These are phyloP conservation scores for Conidiobolus incongruus DNA, from an alignment of 371 early-diverging fungal species.

Conservation along the genomic window DNA sequence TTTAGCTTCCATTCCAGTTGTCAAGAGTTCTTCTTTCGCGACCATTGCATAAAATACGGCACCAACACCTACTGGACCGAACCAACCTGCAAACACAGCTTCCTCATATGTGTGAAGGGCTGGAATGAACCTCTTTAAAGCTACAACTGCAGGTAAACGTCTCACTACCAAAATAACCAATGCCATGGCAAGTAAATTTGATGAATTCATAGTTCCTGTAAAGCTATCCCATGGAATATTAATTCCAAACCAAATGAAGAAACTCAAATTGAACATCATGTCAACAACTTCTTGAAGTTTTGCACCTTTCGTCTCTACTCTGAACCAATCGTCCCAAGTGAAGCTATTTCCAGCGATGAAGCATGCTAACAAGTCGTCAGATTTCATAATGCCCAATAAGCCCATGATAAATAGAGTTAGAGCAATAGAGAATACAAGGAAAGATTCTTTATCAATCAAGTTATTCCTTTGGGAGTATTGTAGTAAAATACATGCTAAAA, in stretches of 20 bases:
- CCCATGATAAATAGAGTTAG: slow-evolving; percentile 66
- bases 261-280: slow-evolving; percentile 17
- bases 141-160: slow-evolving; percentile 52
- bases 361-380: slow-evolving; percentile 72
- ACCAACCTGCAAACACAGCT: slow-evolving; percentile 86
- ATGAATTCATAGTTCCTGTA: slow-evolving; percentile 24
- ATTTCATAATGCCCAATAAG: slow-evolving; percentile 39
- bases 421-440: slow-evolving; percentile 62
- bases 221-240: slow-evolving; percentile 54
- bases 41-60: slow-evolving; percentile 58
- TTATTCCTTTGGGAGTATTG: slow-evolving; percentile 34
- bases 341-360: slow-evolving; percentile 79
- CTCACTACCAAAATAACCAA: slow-evolving; percentile 56
- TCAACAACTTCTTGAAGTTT: not conserved
- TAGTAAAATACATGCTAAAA: slow-evolving; percentile 37
- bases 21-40: slow-evolving; percentile 17
- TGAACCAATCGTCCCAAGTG: slow-evolving; percentile 80
- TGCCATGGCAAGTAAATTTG: slow-evolving; percentile 28
- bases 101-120: slow-evolving; percentile 51
- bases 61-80: slow-evolving; percentile 88
- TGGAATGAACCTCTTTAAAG: slow-evolving; percentile 38
- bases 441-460: slow-evolving; percentile 74
- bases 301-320: slow-evolving; percentile 51
- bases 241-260: slow-evolving; percentile 84
- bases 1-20: not conserved